Evolutionary conservation across 345 rosid species (phyloP).

Genomic region (Eucalyptus paniculata): DNA sequence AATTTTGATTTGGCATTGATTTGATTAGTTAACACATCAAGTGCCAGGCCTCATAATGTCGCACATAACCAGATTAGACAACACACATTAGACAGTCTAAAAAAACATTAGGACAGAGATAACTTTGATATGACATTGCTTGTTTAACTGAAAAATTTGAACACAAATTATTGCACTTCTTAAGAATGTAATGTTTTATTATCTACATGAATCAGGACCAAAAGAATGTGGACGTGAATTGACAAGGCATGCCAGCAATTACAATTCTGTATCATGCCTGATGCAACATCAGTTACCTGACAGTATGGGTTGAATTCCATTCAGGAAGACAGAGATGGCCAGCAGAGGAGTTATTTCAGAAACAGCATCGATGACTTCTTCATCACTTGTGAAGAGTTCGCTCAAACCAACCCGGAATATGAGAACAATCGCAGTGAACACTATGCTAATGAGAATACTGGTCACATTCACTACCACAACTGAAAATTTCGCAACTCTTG

Average conservation of each 20-base stretch:
- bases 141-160: neutral
- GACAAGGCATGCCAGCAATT: neutral
- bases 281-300: slow-evolving; percentile 28
- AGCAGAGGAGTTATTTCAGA: slow-evolving; percentile 58
- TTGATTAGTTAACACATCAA: neutral
- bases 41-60: neutral
- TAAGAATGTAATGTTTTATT: neutral
- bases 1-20: neutral
- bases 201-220: neutral
- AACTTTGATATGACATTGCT: neutral
- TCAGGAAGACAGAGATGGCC: slow-evolving; percentile 73
- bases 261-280: neutral
- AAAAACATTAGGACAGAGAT: neutral
- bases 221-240: neutral
- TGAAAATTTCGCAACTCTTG: slow-evolving; percentile 57
- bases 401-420: slow-evolving; percentile 43
- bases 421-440: slow-evolving; percentile 34
- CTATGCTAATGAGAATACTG: slow-evolving; percentile 38
- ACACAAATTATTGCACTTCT: neutral
- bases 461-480: slow-evolving; percentile 56
- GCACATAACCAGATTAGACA: neutral
- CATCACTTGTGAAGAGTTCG: slow-evolving; percentile 58
- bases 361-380: slow-evolving; percentile 50
- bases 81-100: neutral
- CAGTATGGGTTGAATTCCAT: slow-evolving; percentile 91